Conservation (phyloP, 1,139 yeast genomes). For the Candida glucosophila region DNA sequence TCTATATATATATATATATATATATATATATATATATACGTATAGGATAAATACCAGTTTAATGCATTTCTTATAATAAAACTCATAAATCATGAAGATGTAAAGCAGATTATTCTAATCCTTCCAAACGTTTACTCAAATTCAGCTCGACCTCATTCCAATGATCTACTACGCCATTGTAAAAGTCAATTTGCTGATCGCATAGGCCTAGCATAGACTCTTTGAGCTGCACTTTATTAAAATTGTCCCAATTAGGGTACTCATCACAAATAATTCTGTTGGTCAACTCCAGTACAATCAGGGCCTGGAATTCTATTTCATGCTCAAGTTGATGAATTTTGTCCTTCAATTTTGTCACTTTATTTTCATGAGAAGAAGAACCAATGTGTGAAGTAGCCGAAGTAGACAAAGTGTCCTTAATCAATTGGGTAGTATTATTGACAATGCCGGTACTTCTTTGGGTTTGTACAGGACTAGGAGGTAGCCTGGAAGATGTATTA, state of each 20-base stretch:
- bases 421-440: slow-evolving; percentile 36
- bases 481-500: slow-evolving; percentile 10
- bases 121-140: slow-evolving; percentile 31
- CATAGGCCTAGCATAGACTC: slow-evolving; percentile 62
- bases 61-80: too few relatives aligned
- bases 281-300: slow-evolving; percentile 47
- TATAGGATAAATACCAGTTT: too few relatives aligned
- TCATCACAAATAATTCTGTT: slow-evolving; percentile 71
- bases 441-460: slow-evolving; percentile 25
- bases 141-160: slow-evolving; percentile 58
- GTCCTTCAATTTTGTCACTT: slow-evolving; percentile 23
- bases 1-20: too few relatives aligned
- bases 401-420: slow-evolving; percentile 38
- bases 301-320: slow-evolving; percentile 51
- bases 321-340: slow-evolving; percentile 29
- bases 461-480: slow-evolving; percentile 27
- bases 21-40: too few relatives aligned
- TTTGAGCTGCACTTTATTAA: slow-evolving; percentile 72
- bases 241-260: slow-evolving; percentile 72
- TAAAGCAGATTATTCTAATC: slow-evolving; percentile 13
- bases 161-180: slow-evolving; percentile 58
- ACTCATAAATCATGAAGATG: too few relatives aligned
- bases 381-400: slow-evolving; percentile 37
- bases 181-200: slow-evolving; percentile 69
- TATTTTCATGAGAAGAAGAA: slow-evolving; percentile 28